Evolutionary conservation across 306 rosid genomes (phyloP), one percentile per base, ranked within the genome.

Genomic region (Quercus alba): DNA sequence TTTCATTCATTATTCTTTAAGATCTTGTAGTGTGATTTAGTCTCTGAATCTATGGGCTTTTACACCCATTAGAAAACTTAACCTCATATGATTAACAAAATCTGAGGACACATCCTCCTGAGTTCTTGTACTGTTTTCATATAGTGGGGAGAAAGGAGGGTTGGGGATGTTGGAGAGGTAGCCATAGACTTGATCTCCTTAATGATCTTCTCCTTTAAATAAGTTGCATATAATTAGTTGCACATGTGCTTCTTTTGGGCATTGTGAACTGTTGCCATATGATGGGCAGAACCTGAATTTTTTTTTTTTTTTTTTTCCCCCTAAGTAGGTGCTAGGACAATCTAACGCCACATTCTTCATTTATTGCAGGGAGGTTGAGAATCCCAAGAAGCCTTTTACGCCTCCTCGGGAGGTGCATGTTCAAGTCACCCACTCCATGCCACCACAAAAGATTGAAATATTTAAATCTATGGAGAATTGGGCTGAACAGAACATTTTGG

Each of bases 381-480:
- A 79, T 82, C 79, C 85, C 44, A 91, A 89, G 88, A 89, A 94
- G 84, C 92, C 92, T 59, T 91, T 85, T 75, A 90, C 56, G 4
- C 95, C 98, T 72, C 98, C 95, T 33, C 83, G 87, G 78, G 98
- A 94, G 85, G 95, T 89, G 79, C 98, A 89, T 85, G 92, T 87
- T 79, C 97, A 91, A 86, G 95, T 90, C 49, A 90, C 95, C 44
- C 95, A 91, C 78, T 89, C 98, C 31, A 94, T 94, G 98, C 91
- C 98, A 62, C 92, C 91, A 4, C 90, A 91, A 69, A 94, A 94
- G 88, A 91, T 94, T 70, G 97, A 91, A 85, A 90, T 94, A 66
- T 94, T 94, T 85, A 91, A 90, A 76, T 94, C 97, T 41, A 30
- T 94, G 26, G 98, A 94, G 84, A 88, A 72, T 81, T 94, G 98